Evolutionary conservation across 495 filamentous ascomycete species (phyloP).

Genomic region (Tuber aestivum): DNA sequence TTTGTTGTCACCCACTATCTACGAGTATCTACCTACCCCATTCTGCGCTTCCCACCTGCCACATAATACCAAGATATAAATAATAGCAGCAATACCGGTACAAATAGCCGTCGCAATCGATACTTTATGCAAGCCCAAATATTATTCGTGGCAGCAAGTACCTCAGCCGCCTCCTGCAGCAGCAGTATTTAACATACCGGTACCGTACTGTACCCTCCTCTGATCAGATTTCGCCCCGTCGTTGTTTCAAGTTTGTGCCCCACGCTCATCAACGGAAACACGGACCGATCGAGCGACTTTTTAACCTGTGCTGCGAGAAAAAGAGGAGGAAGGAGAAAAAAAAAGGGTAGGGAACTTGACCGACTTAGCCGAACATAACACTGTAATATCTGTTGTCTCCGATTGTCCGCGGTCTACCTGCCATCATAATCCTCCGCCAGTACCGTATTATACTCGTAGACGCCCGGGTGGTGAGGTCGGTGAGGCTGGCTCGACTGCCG

Average conservation of each 20-base stretch:
- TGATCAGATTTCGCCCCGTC: neutral
- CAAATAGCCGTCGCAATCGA: neutral
- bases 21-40: no score
- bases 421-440: no score
- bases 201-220: no score
- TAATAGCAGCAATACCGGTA: neutral
- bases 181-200: neutral
- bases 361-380: constrained; percentile 1
- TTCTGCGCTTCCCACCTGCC: neutral
- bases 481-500: neutral
- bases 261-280: neutral
- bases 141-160: neutral
- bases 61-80: neutral
- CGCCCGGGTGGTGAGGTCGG: neutral
- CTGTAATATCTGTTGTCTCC: neutral
- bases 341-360: neutral
- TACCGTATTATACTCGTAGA: no score
- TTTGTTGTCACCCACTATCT: neutral
- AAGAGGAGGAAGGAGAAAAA: neutral
- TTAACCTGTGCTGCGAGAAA: neutral
- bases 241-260: neutral
- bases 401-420: no score
- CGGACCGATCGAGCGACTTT: neutral
- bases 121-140: neutral
- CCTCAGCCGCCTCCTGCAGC: neutral